Base-by-base conservation (phyloP, 768 basidiomycete genomes). In the Lactarius evosmus region DNA sequence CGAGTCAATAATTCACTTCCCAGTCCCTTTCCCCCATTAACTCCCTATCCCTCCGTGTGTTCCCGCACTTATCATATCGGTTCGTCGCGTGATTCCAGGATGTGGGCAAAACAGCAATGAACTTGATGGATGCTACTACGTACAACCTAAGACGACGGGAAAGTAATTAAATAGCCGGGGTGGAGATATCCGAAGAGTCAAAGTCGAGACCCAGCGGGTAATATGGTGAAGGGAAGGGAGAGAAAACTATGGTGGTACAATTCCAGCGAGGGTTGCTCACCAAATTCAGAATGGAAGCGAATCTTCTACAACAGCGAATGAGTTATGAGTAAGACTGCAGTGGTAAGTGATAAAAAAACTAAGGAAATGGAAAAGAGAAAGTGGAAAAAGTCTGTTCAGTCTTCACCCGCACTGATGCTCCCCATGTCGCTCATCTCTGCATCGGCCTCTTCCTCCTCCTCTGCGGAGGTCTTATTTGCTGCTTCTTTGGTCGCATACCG, bases 401-500 rank as follows among this genome's bases (percentile, higher is more conserved):
- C 75, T 50, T 81, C 88, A 67, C 81, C 84, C 58, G 89, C 91
- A 74, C 85, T 88, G 76, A 90, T 85, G 76, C 88, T 92, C 64
- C 89, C 91, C 66, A 90, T 79, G 61, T 92, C 91, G 74, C 91
- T 93, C 88, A 93, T 92, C 71, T 88, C 91, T 69, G 87, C 89
- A 69, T 94, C 79, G 17, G 77, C 91, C 44, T 85, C 83, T 19
- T 87, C 86, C 3, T 89, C 89, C 0, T 85, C 85, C 7, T 86
- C 84, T 1, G 85, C 84, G 19, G 79, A 79, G 1, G 86, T 83
- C 32, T 87, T 89, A 67, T 96, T 93, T 7, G 89, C 87, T 30
- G 87, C 90, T 72, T 93, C 94, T 77, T 92, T 89, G 40, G 89
- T 95, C 16, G 97, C 97, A 71, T 85, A 99, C 58, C 92, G 83